phyloP scores from a whole-genome alignment of 345 rosid genomes.

The Populus alba region DNA sequence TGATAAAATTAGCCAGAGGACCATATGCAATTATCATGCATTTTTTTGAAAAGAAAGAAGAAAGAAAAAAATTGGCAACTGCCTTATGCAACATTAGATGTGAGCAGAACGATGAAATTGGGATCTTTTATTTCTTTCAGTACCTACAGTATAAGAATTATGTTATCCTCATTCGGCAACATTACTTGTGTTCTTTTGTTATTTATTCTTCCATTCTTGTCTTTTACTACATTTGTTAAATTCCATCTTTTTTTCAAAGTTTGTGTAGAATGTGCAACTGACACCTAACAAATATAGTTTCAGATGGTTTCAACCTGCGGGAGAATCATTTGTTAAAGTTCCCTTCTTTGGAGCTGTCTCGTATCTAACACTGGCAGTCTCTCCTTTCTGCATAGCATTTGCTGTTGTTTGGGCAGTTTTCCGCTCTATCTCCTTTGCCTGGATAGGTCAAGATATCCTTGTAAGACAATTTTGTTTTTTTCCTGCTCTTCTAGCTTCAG shows the following conservation, averaged over 20 bases:
- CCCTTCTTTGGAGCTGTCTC: constrained; percentile 89
- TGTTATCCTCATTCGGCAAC: neutral
- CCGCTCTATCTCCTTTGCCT: constrained; percentile 66
- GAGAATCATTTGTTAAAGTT: constrained; percentile 68
- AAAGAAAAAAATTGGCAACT: neutral
- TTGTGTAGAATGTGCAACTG: constrained; percentile 27
- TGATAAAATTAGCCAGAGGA: neutral
- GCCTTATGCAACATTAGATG: neutral
- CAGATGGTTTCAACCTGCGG: constrained; percentile 83
- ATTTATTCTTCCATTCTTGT: neutral
- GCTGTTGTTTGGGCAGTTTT: constrained; percentile 83
- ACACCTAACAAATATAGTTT: constrained; percentile 56
- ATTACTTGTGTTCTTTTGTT: neutral
- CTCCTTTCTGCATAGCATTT: constrained; percentile 92
- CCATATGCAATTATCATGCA: neutral
- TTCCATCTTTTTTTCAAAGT: neutral
- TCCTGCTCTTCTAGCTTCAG: neutral
- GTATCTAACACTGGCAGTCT: constrained; percentile 74
- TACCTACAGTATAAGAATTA: neutral
- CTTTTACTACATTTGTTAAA: neutral
- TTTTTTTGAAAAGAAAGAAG: neutral
- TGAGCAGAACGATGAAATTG: neutral
- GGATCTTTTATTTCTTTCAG: neutral
- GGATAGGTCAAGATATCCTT: constrained; percentile 99
- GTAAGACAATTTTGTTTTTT: constrained; percentile 44